Conservation (phyloP, 768 basidiomycete species). For the Agrocybe pediades region DNA sequence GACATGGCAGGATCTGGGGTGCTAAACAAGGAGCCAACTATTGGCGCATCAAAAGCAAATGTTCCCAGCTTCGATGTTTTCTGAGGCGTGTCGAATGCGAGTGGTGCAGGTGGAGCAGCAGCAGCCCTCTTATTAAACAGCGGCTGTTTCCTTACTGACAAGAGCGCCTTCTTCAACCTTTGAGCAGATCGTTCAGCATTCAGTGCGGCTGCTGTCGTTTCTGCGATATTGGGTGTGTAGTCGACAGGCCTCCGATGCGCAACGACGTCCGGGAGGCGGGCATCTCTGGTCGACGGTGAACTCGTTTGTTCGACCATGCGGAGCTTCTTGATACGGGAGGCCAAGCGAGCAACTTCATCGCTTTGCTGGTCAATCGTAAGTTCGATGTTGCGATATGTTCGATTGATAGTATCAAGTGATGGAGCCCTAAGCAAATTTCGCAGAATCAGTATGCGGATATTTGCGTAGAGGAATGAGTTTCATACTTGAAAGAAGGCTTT, state of each 20-base stretch:
- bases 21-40: slow-evolving; percentile 28
- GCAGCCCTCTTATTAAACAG: slow-evolving; percentile 62
- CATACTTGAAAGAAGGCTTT: slow-evolving; percentile 64
- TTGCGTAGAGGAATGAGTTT: slow-evolving; percentile 7
- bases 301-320: slow-evolving; percentile 30
- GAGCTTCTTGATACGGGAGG: slow-evolving; percentile 54
- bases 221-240: slow-evolving; percentile 67
- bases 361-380: slow-evolving; percentile 64
- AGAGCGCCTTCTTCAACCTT: slow-evolving; percentile 67
- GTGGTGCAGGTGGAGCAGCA: slow-evolving; percentile 30
- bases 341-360: slow-evolving; percentile 51
- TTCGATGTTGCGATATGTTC: slow-evolving; percentile 86
- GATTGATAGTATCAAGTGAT: slow-evolving; percentile 80
- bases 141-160: slow-evolving; percentile 62
- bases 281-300: slow-evolving; percentile 29
- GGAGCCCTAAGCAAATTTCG: slow-evolving; percentile 60
- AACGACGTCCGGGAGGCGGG: slow-evolving; percentile 40
- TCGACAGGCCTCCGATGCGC: slow-evolving; percentile 36
- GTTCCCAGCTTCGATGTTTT: slow-evolving; percentile 13
- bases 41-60: slow-evolving; percentile 22
- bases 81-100: slow-evolving; percentile 39
- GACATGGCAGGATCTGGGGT: slow-evolving; percentile 14
- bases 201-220: slow-evolving; percentile 77
- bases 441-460: background rate
- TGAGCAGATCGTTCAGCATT: slow-evolving; percentile 78